A percentile compares a stretch with the other conserved stretches of the same genome.
These are phyloP conservation scores for Pezicula carpinea DNA, from an alignment of 2,329 filamentous ascomycete genomes.

Conservation along the genomic window DNA sequence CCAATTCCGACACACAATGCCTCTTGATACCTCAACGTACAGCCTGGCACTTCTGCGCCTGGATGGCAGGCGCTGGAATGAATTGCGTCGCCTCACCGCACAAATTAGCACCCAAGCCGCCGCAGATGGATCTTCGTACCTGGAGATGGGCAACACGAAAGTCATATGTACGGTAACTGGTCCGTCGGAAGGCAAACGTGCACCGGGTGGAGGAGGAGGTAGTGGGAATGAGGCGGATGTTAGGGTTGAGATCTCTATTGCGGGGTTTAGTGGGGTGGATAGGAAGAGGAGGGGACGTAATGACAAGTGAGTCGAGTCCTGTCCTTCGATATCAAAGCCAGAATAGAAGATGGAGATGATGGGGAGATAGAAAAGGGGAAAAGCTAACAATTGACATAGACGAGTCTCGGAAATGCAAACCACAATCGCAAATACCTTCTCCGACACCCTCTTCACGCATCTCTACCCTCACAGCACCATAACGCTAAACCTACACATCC, in stretches of 20 bases:
- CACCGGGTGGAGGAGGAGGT: constrained; percentile 33
- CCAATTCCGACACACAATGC: constrained; percentile 51
- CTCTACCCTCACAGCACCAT: constrained; percentile 88
- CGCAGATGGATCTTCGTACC: constrained; percentile 87
- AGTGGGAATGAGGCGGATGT: constrained; percentile 58
- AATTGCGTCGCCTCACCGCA: constrained; percentile 81
- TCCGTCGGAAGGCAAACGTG: constrained; percentile 64
- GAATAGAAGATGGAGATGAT: too few relatives aligned
- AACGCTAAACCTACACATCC: constrained; percentile 75
- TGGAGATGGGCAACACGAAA: constrained; percentile 97
- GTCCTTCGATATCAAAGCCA: too few relatives aligned
- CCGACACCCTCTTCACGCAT: constrained; percentile 74
- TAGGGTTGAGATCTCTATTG: constrained; percentile 76
- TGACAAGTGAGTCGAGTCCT: constrained; percentile 69
- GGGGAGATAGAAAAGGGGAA: neutral
- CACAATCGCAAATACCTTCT: constrained; percentile 73
- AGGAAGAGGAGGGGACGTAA: constrained; percentile 69
- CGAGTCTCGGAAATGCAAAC: constrained; percentile 76
- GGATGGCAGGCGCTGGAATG: constrained; percentile 91
- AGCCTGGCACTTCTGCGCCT: constrained; percentile 77
- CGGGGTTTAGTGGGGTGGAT: constrained; percentile 84
- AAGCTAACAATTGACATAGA: constrained; percentile 39
- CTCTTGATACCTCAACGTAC: constrained; percentile 92
- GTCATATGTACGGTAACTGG: constrained; percentile 90
- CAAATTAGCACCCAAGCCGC: constrained; percentile 90